These are phyloP conservation scores for Alternaria metachromatica DNA, from an alignment of 2,329 filamentous ascomycete genomes.

Conservation along the genomic window DNA sequence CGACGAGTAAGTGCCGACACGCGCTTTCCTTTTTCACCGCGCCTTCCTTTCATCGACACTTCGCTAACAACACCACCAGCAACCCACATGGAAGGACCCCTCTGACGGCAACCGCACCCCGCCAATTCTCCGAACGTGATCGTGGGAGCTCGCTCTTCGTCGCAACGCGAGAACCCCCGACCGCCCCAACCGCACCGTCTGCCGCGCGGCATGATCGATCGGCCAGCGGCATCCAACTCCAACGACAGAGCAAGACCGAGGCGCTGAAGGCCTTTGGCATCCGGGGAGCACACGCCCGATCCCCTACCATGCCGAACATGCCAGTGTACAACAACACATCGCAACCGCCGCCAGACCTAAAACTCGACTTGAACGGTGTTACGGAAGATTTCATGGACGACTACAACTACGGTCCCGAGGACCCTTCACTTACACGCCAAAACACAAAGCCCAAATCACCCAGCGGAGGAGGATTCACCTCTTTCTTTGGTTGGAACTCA, in stretches of 20 bases:
- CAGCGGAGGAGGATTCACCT: constrained; percentile 61
- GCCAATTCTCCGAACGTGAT: constrained; percentile 26
- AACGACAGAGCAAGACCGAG: constrained; percentile 33
- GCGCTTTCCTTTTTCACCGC: constrained; percentile 1
- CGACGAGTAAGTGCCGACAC: constrained; percentile 43
- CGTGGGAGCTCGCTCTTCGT: constrained; percentile 31
- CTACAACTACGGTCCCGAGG: constrained; percentile 38
- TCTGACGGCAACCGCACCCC: constrained; percentile 31
- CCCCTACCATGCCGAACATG: constrained; percentile 50
- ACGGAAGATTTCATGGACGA: constrained; percentile 48
- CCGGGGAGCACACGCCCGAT: constrained; percentile 36
- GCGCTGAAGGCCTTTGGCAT: constrained; percentile 29
- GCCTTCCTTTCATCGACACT: background rate
- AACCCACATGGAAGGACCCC: constrained; percentile 46
- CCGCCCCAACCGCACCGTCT: constrained; percentile 6
- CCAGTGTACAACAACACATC: constrained; percentile 39
- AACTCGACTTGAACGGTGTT: constrained; percentile 46
- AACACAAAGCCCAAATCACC: constrained; percentile 53
- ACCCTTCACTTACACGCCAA: constrained; percentile 30
- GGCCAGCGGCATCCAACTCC: constrained; percentile 43
- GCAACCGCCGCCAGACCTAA: constrained; percentile 41
- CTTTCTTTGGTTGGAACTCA: constrained; percentile 72
- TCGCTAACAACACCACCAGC: constrained; percentile 32
- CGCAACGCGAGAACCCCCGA: constrained; percentile 13
- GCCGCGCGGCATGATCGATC: constrained; percentile 46